Conservation (phyloP, 306 rosid genomes). For the Ceratonia siliqua region DNA sequence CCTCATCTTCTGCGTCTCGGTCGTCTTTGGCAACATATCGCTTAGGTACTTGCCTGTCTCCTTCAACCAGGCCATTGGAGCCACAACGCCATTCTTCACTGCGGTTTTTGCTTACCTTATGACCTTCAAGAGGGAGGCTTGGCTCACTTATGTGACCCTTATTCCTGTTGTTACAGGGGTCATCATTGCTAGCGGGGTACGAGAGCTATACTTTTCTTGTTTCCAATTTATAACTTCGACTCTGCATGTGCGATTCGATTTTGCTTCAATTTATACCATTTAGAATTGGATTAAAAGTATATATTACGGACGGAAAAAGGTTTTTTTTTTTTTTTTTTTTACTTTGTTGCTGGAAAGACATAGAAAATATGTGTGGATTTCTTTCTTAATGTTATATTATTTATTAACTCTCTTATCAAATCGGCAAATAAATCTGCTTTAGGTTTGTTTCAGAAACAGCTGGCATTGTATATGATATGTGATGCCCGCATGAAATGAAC, state of each 20-base stretch:
- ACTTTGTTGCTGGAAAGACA: slow-evolving; percentile 12
- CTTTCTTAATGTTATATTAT: not conserved
- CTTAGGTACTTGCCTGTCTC: slow-evolving; percentile 89
- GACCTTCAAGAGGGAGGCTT: slow-evolving; percentile 91
- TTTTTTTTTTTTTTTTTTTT: no score
- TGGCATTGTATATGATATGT: not conserved
- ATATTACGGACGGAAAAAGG: not conserved
- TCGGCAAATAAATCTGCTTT: not conserved
- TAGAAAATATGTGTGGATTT: slow-evolving; percentile 2
- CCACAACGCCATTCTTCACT: slow-evolving; percentile 96
- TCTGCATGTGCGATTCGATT: slow-evolving; percentile 6
- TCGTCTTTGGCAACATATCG: slow-evolving; percentile 92
- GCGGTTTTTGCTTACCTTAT: slow-evolving; percentile 91
- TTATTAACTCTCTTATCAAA: not conserved
- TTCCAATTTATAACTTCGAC: not conserved
- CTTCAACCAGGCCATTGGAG: slow-evolving; percentile 94
- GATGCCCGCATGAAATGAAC: slow-evolving; percentile 10
- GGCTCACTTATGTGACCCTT: slow-evolving; percentile 90
- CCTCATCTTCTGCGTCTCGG: slow-evolving; percentile 84
- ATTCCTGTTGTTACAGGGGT: slow-evolving; percentile 95
- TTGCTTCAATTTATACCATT: slow-evolving; percentile 8
- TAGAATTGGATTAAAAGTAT: not conserved
- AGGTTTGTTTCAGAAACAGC: not conserved
- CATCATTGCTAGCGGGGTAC: slow-evolving; percentile 97
- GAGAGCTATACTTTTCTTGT: not conserved